Base-by-base conservation (phyloP, 2,329 filamentous ascomycete species). In the Hypoxylon sp. region DNA sequence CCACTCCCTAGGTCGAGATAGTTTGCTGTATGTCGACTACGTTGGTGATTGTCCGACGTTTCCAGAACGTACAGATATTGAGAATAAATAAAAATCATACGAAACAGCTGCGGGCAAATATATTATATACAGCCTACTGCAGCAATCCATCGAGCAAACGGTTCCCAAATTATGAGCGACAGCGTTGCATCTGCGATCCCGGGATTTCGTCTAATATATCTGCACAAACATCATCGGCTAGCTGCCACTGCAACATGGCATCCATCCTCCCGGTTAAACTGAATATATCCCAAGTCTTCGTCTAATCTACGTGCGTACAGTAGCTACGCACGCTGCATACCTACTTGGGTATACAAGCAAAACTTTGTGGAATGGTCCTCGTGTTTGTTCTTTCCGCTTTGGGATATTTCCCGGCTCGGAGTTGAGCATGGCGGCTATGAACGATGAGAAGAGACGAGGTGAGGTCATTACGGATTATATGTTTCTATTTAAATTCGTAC, bases 201-300 rank as follows among this genome's bases (percentile, higher is more conserved):
- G n/a, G n/a, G n/a, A n/a, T n/a, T n/a, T n/a, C n/a, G n/a, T n/a
- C n/a, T n/a, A n/a, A n/a, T n/a, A n/a, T n/a, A n/a, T n/a, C 13
- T 19, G 51, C 46, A 55, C 34, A 10, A 46, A 43, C 43, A 46
- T n/a, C 56, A 21, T 19, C 28, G 50, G 25, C 28, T 19, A 11
- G 5, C n/a, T 41, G 6, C 23, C n/a, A 34, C 19, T 55, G 57
- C 41, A 52, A 63, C 62, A 51, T 56, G 28, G 19, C 32, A 34
- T 63, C 59, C 63, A 45, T n/a, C 14, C 63, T 63, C 63, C 63
- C 66, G 66, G 66, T 57, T 69, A 66, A 69, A 69, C 28, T 66
- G 49, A 57, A 64, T 59, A 61, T 65, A 57, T 46, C 50, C 57
- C 61, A 60, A 50, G n/a, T 36, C 14, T 11, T 23, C 21, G n/a